A percentile compares a stretch with the other conserved stretches of the same genome.
These are phyloP conservation scores for Paecilomyces sp. DNA, from an alignment of 2,329 filamentous ascomycete genomes.

Conservation along the genomic window DNA sequence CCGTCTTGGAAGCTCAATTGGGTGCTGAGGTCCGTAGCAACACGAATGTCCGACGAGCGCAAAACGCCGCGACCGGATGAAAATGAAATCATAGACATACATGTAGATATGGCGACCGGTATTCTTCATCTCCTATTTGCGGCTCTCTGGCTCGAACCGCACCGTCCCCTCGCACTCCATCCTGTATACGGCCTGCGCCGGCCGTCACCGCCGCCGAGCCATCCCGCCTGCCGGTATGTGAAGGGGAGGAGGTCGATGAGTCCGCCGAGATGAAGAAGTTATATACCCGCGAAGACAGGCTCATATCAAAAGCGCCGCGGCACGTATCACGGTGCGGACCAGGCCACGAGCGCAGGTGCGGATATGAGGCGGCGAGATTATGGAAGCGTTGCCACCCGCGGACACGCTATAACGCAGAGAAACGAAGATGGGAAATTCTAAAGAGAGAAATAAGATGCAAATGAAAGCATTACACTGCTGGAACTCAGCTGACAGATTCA, in stretches of 20 bases:
- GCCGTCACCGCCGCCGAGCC: background rate
- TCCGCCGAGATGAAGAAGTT: slow-evolving; percentile 36
- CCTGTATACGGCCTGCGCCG: slow-evolving; percentile 5
- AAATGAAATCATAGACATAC: slow-evolving; percentile 38
- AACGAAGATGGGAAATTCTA: slow-evolving; percentile 3
- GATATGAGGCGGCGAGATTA: slow-evolving; percentile 13
- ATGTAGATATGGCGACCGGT: slow-evolving; percentile 57
- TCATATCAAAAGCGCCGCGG: slow-evolving; percentile 43
- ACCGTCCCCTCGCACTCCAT: slow-evolving; percentile 7
- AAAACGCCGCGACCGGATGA: slow-evolving; percentile 1
- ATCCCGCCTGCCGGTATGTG: slow-evolving; percentile 21
- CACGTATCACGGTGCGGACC: slow-evolving; percentile 24
- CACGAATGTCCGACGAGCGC: slow-evolving; percentile 2
- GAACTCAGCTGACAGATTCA: background rate
- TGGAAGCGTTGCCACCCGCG: slow-evolving; percentile 9
- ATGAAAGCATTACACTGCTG: background rate
- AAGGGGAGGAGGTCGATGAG: slow-evolving; percentile 23
- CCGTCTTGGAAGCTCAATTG: background rate
- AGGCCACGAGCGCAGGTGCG: slow-evolving; percentile 16
- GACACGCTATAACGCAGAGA: slow-evolving; percentile 4
- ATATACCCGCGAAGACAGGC: slow-evolving; percentile 49
- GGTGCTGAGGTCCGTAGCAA: background rate
- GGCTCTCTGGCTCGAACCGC: slow-evolving; percentile 5
- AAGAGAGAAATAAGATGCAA: slow-evolving; percentile 1
- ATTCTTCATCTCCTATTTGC: slow-evolving; percentile 45